phyloP scores from a whole-genome alignment of 441 rosid species.

The Pelargonium citronellum region DNA sequence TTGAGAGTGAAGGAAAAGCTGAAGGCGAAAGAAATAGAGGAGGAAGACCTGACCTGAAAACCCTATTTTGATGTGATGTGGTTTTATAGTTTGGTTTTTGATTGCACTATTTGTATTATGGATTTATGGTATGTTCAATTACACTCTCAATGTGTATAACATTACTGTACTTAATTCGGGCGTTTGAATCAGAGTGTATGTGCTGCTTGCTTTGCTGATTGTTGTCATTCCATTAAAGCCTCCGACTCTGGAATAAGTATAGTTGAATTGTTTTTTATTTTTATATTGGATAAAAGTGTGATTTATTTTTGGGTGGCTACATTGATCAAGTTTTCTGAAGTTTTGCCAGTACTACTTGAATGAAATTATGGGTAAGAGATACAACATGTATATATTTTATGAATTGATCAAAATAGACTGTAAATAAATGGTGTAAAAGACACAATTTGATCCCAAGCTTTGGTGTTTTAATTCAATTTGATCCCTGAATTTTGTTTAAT shows the following conservation, averaged over 20 bases:
- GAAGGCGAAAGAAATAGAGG: constrained; percentile 86
- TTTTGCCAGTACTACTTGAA: no score
- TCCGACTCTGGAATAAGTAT: background rate
- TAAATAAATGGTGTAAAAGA: no score
- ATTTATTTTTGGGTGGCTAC: no score
- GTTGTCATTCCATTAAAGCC: background rate
- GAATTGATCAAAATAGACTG: no score
- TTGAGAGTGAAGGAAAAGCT: constrained; percentile 97
- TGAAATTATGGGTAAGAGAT: no score
- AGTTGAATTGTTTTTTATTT: background rate
- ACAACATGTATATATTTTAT: no score
- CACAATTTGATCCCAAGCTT: no score
- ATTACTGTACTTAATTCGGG: background rate
- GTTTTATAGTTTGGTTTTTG: constrained; percentile 12
- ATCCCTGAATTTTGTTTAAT: no score
- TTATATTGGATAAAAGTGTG: no score
- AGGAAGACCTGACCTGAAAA: constrained; percentile 81
- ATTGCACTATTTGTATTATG: constrained; percentile 19
- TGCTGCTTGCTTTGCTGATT: background rate
- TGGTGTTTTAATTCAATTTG: no score
- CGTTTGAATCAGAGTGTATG: background rate
- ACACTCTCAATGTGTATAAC: constrained; percentile 1
- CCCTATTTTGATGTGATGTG: background rate
- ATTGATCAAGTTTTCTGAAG: no score
- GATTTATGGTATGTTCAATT: constrained; percentile 19